Base-by-base conservation (phyloP, 163 green algal species). In the Scenedesmus sp. region DNA sequence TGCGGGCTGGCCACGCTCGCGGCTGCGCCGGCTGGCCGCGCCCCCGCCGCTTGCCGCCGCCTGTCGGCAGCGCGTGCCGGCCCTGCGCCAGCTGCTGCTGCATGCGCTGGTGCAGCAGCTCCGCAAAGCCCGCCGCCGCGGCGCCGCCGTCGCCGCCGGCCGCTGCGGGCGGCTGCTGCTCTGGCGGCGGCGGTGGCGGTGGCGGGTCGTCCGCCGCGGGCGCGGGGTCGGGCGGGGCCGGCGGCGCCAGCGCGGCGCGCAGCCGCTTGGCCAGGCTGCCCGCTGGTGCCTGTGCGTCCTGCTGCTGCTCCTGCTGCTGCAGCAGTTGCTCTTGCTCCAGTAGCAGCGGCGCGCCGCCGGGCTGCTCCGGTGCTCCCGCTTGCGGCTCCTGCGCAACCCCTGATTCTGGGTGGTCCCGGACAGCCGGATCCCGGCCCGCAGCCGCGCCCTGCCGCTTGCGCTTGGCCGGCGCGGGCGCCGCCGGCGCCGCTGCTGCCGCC, bases 61-160 rank as follows among this genome's bases (percentile, higher is more conserved):
- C 36, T 26, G 24, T 31, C 4, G 66, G 66, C 31, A 75, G 66
- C 48, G n/a, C 34, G 17, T 64, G 48, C 42, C 66, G 45, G 20
- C 66, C 66, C 50, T 75, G 66, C 24, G 24, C 24, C 17, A 63
- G 51, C 53, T 65, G 54, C 57, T 53, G 42, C 57, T 70, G 34
- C 15, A 78, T 70, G n/a, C 70, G 42, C 70, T 70, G 57, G 15
- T 70, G 54, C 42, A 78, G 48, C 42, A 78, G 6, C 3, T 44
- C 34, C 3, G 22, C 45, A 18, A 78, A 78, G 28, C 17, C 22
- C 28, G 22, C 53, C 50, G 10, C 18, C 50, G 18, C 18, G 50
- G 50, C 4, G 64, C 64, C 5, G 39, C 36, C 24, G 63, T 36
- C 14, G 28, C 57, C 47, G 57, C 29, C 7, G 26, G 9, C 26